These are phyloP conservation scores for Mariannaea elegans DNA, from an alignment of 2,329 filamentous ascomycete species.

Conservation along the genomic window DNA sequence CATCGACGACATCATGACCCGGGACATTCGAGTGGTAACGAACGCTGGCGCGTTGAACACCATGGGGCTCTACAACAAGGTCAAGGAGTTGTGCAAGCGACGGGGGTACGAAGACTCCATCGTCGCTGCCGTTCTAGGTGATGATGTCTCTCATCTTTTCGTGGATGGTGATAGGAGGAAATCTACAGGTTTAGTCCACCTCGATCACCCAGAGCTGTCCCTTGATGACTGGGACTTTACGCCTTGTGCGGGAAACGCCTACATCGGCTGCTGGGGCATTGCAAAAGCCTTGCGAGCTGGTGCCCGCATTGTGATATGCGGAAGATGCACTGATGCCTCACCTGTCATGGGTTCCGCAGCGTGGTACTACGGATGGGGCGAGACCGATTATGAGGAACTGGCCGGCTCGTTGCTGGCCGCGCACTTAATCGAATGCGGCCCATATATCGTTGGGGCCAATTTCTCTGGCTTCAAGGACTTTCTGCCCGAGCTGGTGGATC, in stretches of 20 bases:
- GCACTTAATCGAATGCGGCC: slow-evolving; percentile 41
- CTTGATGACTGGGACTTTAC: slow-evolving; percentile 42
- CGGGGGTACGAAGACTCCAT: slow-evolving; percentile 42
- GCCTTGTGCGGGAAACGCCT: slow-evolving; percentile 47
- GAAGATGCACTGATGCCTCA: slow-evolving; percentile 58
- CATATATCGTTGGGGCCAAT: slow-evolving; percentile 2
- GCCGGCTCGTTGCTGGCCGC: slow-evolving; percentile 61
- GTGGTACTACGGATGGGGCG: slow-evolving; percentile 60
- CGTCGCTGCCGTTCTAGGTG: slow-evolving; percentile 50
- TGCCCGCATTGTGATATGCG: slow-evolving; percentile 59
- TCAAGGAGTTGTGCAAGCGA: slow-evolving; percentile 41
- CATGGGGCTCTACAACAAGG: slow-evolving; percentile 41
- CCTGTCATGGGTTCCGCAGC: slow-evolving; percentile 65
- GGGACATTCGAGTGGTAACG: slow-evolving; percentile 49
- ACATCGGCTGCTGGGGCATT: slow-evolving; percentile 61
- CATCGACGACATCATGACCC: slow-evolving; percentile 46
- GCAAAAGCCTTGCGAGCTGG: slow-evolving; percentile 51
- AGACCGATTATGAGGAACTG: slow-evolving; percentile 55
- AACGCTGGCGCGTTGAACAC: slow-evolving; percentile 53
- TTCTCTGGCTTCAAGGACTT: slow-evolving; percentile 9
- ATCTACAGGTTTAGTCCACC: slow-evolving; percentile 32
- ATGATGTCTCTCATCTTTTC: slow-evolving; percentile 47
- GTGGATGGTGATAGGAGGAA: slow-evolving; percentile 25
- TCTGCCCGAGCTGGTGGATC: background rate
- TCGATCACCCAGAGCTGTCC: slow-evolving; percentile 42